Evolutionary conservation across 2,329 filamentous ascomycete genomes (phyloP), one percentile per base, ranked within the genome.

Genomic region (Aureobasidium sp.): DNA sequence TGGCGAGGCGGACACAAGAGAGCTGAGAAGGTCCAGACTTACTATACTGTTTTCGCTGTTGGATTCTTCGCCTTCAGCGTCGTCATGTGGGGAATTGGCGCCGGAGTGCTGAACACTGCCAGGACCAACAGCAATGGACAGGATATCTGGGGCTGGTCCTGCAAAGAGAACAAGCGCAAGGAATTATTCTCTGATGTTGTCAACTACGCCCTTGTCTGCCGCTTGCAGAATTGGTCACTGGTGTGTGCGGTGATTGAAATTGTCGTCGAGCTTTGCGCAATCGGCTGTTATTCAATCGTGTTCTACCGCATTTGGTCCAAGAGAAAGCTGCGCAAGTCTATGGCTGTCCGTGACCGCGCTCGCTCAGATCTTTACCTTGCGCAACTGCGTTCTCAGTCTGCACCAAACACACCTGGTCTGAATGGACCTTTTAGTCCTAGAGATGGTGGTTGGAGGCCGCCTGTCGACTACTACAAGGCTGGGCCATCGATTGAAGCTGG

Each of bases 301-400:
- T 97, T 97, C 81, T 97, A 96, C 82, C 89, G 94, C 69, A 95
- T 96, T 82, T 96, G 92, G 85, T 91, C 89, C 67, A 99, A 97
- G 83, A 89, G 91, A 74, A 89, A 89, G 73, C 89, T 99, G 65
- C 87, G 89, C 77, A 97, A 97, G 82, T 92, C 91, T 65, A 99
- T 99, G 94, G 89, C 96, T 73, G 81, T 89, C 73, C 91, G 94
- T 69, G 94, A 99, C 81, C 89, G 90, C 72, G 94, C 94, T 66
- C 89, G 94, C 65, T 93, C 90, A 64, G 92, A 97, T 74, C 85
- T 99, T 66, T 97, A 97, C 80, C 90, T 97, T 65, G 91, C 78
- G 16, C 78, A 80, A 61, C 75, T 81, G 16, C 77, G 77, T 61
- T 76, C 85, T 25, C 92, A 97, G 78, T 96, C 91, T 30, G 92